phyloP scores from a whole-genome alignment of 177 flowering plant genomes.

The Telopea speciosissima region DNA sequence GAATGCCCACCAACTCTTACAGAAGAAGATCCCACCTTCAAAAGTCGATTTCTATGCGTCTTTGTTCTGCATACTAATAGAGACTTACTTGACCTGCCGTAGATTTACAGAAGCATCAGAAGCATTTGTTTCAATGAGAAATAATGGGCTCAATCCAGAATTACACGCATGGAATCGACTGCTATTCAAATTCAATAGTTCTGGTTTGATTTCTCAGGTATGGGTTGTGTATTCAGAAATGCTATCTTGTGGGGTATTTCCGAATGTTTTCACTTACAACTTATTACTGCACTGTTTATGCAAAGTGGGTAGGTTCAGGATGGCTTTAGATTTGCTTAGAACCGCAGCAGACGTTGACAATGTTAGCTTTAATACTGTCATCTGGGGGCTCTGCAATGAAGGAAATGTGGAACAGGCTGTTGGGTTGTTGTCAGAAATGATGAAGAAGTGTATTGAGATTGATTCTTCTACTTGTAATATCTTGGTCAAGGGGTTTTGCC shows the following conservation, averaged over 20 bases:
- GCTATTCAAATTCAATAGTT: too few relatives aligned
- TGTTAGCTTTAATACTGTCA: too few relatives aligned
- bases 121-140: too few relatives aligned
- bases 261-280: conserved; percentile 56
- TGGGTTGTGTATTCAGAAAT: conserved; percentile 47
- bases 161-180: conserved; percentile 48
- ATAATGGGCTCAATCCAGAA: conserved; percentile 33
- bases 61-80: conserved; percentile 62
- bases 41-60: conserved; percentile 46
- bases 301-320: conserved; percentile 59
- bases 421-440: conserved; percentile 76
- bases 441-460: conserved; percentile 45
- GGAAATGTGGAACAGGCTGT: conserved; percentile 39
- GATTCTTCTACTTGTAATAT: conserved; percentile 64
- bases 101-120: conserved; percentile 43
- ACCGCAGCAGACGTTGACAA: conserved; percentile 34
- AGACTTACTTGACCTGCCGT: conserved; percentile 42
- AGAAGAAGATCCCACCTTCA: conserved; percentile 25
- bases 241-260: conserved; percentile 37
- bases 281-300: conserved; percentile 73
- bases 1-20: not conserved
- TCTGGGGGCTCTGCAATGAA: conserved; percentile 65
- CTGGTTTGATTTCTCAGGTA: conserved; percentile 70
- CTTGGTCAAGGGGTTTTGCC: too few relatives aligned
- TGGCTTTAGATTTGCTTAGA: too few relatives aligned